phyloP scores from a whole-genome alignment of 2,329 filamentous ascomycete genomes.

The Penicillium capsulatum region DNA sequence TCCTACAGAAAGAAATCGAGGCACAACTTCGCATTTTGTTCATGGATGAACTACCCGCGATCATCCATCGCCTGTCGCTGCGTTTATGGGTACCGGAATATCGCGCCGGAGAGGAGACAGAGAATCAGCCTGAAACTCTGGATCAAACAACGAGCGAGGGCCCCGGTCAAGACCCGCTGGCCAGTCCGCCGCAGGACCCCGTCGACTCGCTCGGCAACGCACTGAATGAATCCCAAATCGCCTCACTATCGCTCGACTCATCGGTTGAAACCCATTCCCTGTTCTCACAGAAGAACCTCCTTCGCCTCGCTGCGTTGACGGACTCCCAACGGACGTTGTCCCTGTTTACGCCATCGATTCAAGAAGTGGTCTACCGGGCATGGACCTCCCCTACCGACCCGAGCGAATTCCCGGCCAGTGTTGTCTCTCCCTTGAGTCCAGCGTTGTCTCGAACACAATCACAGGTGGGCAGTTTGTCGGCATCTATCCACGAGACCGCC shows the following conservation, averaged over 20 bases:
- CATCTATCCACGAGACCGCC: constrained; percentile 63
- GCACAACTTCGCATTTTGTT: constrained; percentile 86
- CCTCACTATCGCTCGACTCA: constrained; percentile 72
- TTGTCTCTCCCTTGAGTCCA: constrained; percentile 43
- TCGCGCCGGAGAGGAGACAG: constrained; percentile 60
- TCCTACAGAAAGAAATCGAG: constrained; percentile 93
- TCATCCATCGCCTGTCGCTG: constrained; percentile 87
- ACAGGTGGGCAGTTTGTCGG: constrained; percentile 62
- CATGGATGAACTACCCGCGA: constrained; percentile 96
- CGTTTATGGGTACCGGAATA: constrained; percentile 88
- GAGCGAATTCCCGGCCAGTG: constrained; percentile 50
- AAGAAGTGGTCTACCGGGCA: constrained; percentile 84
- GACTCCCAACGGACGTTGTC: constrained; percentile 89
- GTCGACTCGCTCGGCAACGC: constrained; percentile 76
- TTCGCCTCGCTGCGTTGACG: constrained; percentile 74
- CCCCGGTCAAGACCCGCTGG: constrained; percentile 70
- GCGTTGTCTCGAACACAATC: constrained; percentile 62
- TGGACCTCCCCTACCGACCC: constrained; percentile 78
- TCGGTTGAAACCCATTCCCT: constrained; percentile 78
- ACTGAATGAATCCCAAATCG: constrained; percentile 69
- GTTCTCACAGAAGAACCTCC: constrained; percentile 91
- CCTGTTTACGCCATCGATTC: constrained; percentile 84
- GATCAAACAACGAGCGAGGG: constrained; percentile 48
- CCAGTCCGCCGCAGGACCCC: constrained; percentile 74
- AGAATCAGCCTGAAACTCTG: constrained; percentile 49